Percentiles rank a stretch among this genome's conserved stretches.
These are phyloP conservation scores for Aspergillus candidus DNA, from an alignment of 2,329 filamentous ascomycete genomes.

Conservation along the genomic window DNA sequence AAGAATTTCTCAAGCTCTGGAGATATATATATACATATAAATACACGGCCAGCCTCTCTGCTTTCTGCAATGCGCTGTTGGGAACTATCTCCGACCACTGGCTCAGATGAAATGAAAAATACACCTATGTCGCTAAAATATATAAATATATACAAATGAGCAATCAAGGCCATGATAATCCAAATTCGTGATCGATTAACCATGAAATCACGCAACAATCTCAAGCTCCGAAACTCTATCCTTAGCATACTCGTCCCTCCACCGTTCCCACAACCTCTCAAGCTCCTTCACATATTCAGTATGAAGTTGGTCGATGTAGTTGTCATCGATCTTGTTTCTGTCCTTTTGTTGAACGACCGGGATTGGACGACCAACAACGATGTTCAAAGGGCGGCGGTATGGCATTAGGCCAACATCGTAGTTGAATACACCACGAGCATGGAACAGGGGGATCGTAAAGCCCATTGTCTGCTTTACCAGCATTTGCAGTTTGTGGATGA, in stretches of 20 bases:
- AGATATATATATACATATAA: too few relatives aligned
- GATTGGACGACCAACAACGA: slow-evolving; percentile 82
- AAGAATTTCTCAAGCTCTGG: too few relatives aligned
- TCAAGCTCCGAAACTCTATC: slow-evolving; percentile 41
- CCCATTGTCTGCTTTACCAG: slow-evolving; percentile 78
- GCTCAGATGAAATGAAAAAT: too few relatives aligned
- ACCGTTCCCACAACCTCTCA: slow-evolving; percentile 41
- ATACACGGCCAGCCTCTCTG: too few relatives aligned
- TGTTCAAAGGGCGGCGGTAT: slow-evolving; percentile 77
- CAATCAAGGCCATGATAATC: too few relatives aligned
- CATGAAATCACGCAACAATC: slow-evolving; percentile 31
- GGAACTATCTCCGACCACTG: too few relatives aligned
- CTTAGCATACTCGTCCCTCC: slow-evolving; percentile 42
- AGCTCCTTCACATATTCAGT: slow-evolving; percentile 64
- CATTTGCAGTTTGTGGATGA: slow-evolving; percentile 75
- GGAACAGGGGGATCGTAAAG: slow-evolving; percentile 86
- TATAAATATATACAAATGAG: too few relatives aligned
- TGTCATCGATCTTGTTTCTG: slow-evolving; percentile 58
- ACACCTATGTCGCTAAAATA: too few relatives aligned
- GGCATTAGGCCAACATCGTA: slow-evolving; percentile 97
- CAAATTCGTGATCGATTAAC: not conserved
- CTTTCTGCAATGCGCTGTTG: too few relatives aligned
- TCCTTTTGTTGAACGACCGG: slow-evolving; percentile 55
- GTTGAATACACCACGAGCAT: slow-evolving; percentile 90
- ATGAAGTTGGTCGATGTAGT: slow-evolving; percentile 77